These are phyloP conservation scores for Nymphaea thermarum DNA, from an alignment of 164 flowering plant species.

Conservation along the genomic window DNA sequence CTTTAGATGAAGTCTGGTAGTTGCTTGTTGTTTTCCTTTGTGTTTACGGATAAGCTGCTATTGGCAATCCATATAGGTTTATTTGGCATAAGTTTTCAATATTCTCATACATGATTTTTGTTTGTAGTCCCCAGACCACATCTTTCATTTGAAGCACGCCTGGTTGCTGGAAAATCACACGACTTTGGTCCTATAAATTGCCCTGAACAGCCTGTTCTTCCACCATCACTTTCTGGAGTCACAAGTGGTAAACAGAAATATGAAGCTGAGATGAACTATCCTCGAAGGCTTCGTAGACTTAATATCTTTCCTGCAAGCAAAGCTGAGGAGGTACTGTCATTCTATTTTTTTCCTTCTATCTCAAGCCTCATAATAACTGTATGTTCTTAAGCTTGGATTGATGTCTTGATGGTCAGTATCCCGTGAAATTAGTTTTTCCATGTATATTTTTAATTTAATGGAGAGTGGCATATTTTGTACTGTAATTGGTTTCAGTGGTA, in stretches of 20 bases:
- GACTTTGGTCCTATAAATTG: slow-evolving; percentile 70
- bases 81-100: no score
- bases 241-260: slow-evolving; percentile 68
- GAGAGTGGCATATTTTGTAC: no score
- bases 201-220: slow-evolving; percentile 56
- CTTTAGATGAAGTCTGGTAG: no score
- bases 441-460: no score
- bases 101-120: no score
- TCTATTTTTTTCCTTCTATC: background rate
- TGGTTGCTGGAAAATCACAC: slow-evolving; percentile 81
- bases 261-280: slow-evolving; percentile 81
- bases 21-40: no score
- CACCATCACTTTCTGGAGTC: slow-evolving; percentile 31
- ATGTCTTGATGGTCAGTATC: background rate
- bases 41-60: no score
- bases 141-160: slow-evolving; percentile 90
- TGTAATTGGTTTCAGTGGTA: no score
- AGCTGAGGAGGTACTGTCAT: slow-evolving; percentile 47
- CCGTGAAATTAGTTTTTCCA: background rate
- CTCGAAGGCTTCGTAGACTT: slow-evolving; percentile 78
- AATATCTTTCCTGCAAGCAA: slow-evolving; percentile 78
- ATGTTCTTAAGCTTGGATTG: no score
- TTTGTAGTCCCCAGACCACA: slow-evolving; percentile 83
- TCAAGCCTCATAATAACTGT: background rate
- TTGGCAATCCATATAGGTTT: no score